A percentile compares a stretch with the other conserved stretches of the same genome.
Evolutionary conservation across 2,329 filamentous ascomycete species (phyloP).

Genomic region (Fusarium sororula): DNA sequence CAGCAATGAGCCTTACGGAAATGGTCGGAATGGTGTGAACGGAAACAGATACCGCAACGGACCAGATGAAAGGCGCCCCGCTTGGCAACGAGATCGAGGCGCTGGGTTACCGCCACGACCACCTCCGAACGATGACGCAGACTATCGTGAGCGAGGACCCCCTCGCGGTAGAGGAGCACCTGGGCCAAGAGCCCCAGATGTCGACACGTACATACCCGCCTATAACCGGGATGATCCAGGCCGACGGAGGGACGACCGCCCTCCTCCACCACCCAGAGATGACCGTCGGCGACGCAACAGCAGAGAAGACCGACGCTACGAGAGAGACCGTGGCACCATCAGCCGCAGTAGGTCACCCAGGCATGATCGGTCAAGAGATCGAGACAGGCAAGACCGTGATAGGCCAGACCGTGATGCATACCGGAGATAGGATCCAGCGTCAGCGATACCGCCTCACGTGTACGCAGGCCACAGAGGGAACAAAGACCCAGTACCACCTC

Average conservation of each 20-base stretch:
- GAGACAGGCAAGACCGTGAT: constrained; percentile 59
- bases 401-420: constrained; percentile 60
- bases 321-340: constrained; percentile 53
- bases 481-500: background rate
- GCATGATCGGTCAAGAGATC: constrained; percentile 51
- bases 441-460: background rate
- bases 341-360: constrained; percentile 54
- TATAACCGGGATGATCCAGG: constrained; percentile 52
- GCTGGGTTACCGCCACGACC: constrained; percentile 59
- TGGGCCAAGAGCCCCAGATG: constrained; percentile 48
- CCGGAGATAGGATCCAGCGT: constrained; percentile 53
- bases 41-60: constrained; percentile 55
- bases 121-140: constrained; percentile 47
- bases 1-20: constrained; percentile 60
- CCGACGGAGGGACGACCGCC: constrained; percentile 48
- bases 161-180: constrained; percentile 46
- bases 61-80: constrained; percentile 59
- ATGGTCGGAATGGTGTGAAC: constrained; percentile 57
- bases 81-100: constrained; percentile 64
- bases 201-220: constrained; percentile 62
- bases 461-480: background rate
- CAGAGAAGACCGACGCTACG: constrained; percentile 51
- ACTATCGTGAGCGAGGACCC: constrained; percentile 51
- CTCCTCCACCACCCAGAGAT: constrained; percentile 34
- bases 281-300: constrained; percentile 47